Percentiles rank a stretch among this genome's conserved stretches.
These are phyloP conservation scores for Saccharomycopsis sp. DNA, from an alignment of 805 yeast genomes.

Conservation along the genomic window DNA sequence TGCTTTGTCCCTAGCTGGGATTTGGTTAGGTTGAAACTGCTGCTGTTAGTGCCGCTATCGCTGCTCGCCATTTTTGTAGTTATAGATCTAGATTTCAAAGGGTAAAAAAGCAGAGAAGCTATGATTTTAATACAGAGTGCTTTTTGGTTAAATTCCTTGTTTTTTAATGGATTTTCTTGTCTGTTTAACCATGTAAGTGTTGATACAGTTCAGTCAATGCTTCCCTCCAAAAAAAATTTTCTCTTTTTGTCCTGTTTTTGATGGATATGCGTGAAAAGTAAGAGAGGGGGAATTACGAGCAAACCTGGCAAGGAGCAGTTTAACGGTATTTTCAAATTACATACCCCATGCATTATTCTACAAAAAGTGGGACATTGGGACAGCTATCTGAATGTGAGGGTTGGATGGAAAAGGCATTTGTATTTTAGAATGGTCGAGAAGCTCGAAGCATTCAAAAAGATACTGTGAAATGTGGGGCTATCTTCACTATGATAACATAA, in stretches of 20 bases:
- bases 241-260: not conserved
- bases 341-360: too few relatives aligned
- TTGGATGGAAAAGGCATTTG: too few relatives aligned
- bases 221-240: not conserved
- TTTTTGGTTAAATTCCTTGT: not conserved
- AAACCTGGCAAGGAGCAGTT: too few relatives aligned
- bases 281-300: too few relatives aligned
- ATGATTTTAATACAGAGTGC: too few relatives aligned
- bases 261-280: not conserved
- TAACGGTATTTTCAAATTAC: too few relatives aligned
- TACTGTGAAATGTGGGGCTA: too few relatives aligned
- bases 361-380: too few relatives aligned
- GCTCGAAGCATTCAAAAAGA: too few relatives aligned
- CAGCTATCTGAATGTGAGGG: too few relatives aligned
- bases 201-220: not conserved
- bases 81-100: not conserved
- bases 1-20: constrained; percentile 83
- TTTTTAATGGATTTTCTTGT: not conserved
- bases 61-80: not conserved
- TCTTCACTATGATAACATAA: too few relatives aligned
- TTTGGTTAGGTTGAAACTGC: constrained; percentile 44
- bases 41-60: not conserved
- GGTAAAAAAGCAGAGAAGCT: not conserved
- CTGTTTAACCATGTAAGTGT: not conserved
- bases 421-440: too few relatives aligned